Percentiles rank a stretch among this genome's conserved stretches.
Conservation (phyloP, 2,329 filamentous ascomycete genomes). For the Xylariales sp. region DNA sequence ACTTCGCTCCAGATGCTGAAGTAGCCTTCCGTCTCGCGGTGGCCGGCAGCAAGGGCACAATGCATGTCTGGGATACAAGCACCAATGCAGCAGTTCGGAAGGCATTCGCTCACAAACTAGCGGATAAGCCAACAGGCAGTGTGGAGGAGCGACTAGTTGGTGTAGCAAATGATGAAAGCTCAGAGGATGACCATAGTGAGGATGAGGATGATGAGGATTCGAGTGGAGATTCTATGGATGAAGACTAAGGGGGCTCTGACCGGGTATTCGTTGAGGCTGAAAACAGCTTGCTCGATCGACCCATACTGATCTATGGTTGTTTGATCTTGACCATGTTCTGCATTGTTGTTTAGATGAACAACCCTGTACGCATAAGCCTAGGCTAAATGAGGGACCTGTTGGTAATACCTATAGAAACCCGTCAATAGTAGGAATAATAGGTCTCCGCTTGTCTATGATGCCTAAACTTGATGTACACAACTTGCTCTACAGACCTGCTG, state of each 20-base stretch:
- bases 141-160: constrained; percentile 83
- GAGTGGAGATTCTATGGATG: constrained; percentile 66
- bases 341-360: constrained; percentile 20
- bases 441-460: not conserved
- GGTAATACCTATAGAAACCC: not conserved
- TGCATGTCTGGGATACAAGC: constrained; percentile 96
- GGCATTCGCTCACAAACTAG: constrained; percentile 81
- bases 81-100: constrained; percentile 89
- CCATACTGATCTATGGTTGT: constrained; percentile 32
- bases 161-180: constrained; percentile 72
- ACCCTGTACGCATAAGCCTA: not conserved
- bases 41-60: constrained; percentile 90
- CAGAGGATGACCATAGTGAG: constrained; percentile 58
- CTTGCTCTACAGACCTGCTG: not conserved
- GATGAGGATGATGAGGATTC: constrained; percentile 42
- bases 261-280: constrained; percentile 29
- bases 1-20: constrained; percentile 89
- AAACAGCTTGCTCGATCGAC: constrained; percentile 35
- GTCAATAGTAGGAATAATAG: not conserved
- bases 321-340: constrained; percentile 23
- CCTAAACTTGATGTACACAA: constrained; percentile 5
- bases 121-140: constrained; percentile 65
- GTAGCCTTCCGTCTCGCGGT: constrained; percentile 93
- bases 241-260: constrained; percentile 55
- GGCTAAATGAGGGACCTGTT: constrained; percentile 3